Conservation (phyloP, 345 rosid genomes). For the Melaleuca quinquenervia region DNA sequence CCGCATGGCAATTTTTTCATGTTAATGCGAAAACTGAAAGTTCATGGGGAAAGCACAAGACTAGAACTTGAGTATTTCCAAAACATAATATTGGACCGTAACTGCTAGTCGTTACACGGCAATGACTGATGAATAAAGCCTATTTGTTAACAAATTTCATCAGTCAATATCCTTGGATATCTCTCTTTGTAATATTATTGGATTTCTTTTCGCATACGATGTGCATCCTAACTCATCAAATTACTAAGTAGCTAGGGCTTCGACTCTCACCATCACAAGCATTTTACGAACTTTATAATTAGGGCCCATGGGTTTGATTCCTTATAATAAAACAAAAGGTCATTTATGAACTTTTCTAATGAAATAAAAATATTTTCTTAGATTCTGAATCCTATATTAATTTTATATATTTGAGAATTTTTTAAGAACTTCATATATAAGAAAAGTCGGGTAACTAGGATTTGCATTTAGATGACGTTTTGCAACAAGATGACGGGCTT, state of each 20-base stretch:
- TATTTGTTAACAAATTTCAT: neutral
- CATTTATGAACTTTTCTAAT: no score
- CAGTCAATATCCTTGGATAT: neutral
- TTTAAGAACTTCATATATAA: no score
- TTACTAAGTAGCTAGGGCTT: neutral
- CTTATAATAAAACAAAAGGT: neutral
- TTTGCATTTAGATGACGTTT: no score
- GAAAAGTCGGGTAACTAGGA: no score
- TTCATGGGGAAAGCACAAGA: neutral
- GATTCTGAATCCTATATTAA: no score
- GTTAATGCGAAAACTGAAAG: neutral
- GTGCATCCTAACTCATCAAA: neutral
- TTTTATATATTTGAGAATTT: no score
- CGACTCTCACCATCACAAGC: neutral
- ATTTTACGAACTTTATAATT: neutral
- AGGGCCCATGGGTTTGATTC: neutral
- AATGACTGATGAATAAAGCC: neutral
- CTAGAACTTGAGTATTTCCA: neutral
- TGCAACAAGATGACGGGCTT: neutral
- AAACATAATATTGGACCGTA: neutral
- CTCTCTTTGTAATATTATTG: neutral
- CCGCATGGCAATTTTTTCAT: neutral
- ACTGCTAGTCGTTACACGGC: fast-evolving
- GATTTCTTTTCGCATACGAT: neutral
- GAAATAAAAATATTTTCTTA: no score